A percentile compares a stretch with the other conserved stretches of the same genome.
Evolutionary conservation across 2,329 filamentous ascomycete species (phyloP).

Genomic region (Beauveria australis): DNA sequence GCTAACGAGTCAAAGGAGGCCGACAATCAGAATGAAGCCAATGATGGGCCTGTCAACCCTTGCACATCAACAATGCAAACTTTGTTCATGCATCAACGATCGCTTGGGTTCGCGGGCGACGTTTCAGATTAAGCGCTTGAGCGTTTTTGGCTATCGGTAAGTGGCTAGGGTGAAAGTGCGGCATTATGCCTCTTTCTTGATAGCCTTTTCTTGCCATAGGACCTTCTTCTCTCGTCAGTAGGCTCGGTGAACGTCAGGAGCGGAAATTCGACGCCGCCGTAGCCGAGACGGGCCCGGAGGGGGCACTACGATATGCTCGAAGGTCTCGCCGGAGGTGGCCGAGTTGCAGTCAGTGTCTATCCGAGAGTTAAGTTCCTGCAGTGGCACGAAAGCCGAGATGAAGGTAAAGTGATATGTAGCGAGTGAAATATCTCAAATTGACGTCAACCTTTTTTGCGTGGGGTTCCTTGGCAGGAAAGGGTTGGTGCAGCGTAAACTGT

Average conservation of each 20-base stretch:
- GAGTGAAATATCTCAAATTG: too few relatives aligned
- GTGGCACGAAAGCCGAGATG: too few relatives aligned
- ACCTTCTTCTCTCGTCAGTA: background rate
- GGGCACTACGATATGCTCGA: too few relatives aligned
- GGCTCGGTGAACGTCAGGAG: background rate
- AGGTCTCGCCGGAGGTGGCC: too few relatives aligned
- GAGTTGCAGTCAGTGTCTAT: too few relatives aligned
- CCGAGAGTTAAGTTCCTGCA: too few relatives aligned
- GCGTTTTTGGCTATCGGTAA: background rate
- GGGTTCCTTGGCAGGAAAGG: too few relatives aligned
- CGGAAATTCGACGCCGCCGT: background rate
- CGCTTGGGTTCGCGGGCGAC: background rate
- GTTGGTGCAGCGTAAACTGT: background rate
- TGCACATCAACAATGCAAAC: background rate
- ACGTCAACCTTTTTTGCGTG: too few relatives aligned
- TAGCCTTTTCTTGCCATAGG: background rate
- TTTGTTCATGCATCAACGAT: background rate
- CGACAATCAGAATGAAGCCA: background rate
- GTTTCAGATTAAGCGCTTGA: background rate
- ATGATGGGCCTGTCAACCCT: background rate
- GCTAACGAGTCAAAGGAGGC: background rate
- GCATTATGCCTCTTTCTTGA: background rate
- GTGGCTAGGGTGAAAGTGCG: background rate
- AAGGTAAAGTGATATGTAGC: too few relatives aligned
- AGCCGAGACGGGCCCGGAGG: background rate